Conservation (phyloP, 768 basidiomycete species). For the Suillus decipiens region DNA sequence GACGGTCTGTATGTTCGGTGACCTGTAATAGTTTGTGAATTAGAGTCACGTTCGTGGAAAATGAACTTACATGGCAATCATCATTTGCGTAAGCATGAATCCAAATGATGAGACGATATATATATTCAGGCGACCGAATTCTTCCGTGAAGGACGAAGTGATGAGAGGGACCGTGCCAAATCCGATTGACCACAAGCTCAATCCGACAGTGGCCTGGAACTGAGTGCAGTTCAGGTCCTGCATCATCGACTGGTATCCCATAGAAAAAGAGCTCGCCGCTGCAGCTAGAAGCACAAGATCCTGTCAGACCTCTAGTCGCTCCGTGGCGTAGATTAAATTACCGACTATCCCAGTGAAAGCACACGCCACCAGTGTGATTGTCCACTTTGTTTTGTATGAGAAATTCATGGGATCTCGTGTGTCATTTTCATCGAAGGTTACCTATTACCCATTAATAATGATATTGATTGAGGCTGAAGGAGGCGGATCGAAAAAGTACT, state of each 20-base stretch:
- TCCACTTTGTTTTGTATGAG: conserved; percentile 38
- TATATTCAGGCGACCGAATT: conserved; percentile 60
- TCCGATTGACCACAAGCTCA: conserved; percentile 53
- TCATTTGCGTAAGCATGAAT: conserved; percentile 52
- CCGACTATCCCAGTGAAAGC: conserved; percentile 23
- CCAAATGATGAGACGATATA: conserved; percentile 50
- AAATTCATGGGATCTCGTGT: conserved; percentile 39
- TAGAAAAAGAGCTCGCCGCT: conserved; percentile 46
- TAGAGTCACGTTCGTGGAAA: not conserved
- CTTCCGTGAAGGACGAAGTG: conserved; percentile 66
- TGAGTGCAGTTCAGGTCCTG: conserved; percentile 40
- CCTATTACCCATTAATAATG: conserved; percentile 20
- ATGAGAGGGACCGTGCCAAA: conserved; percentile 61
- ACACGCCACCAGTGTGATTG: conserved; percentile 25
- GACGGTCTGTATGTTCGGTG: conserved; percentile 52
- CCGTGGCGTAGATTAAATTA: conserved; percentile 3
- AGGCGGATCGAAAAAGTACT: not conserved
- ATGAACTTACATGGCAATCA: conserved; percentile 22
- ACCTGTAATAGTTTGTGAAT: conserved; percentile 16
- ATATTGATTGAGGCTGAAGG: not conserved
- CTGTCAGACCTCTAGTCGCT: not conserved
- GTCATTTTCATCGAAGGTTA: conserved; percentile 38
- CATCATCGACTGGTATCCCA: conserved; percentile 58
- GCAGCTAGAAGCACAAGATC: conserved; percentile 37
- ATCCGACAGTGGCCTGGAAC: conserved; percentile 45